These are phyloP conservation scores for Botrytis pseudocinerea DNA, from an alignment of 2,329 filamentous ascomycete genomes.

Conservation along the genomic window DNA sequence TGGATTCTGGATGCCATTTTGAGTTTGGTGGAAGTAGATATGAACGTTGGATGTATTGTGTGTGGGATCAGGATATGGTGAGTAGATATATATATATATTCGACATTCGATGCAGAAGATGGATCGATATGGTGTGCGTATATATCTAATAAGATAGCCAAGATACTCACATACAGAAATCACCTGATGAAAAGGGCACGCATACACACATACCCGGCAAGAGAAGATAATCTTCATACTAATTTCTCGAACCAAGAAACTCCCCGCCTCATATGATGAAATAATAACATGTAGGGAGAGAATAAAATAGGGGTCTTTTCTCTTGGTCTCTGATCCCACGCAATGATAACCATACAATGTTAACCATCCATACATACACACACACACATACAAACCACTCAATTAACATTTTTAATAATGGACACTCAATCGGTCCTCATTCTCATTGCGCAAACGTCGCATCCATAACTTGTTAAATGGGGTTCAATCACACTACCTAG, in stretches of 20 bases:
- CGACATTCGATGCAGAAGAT: no score
- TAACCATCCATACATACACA: no score
- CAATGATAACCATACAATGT: no score
- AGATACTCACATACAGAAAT: neutral
- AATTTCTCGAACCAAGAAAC: neutral
- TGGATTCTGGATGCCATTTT: no score
- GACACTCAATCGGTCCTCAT: neutral
- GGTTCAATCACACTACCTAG: neutral
- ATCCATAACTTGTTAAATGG: neutral
- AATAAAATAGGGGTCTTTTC: neutral
- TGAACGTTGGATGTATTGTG: neutral
- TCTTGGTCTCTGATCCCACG: no score
- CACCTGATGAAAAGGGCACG: neutral
- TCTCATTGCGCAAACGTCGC: neutral
- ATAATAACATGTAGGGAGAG: neutral
- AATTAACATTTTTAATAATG: neutral
- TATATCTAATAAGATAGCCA: neutral
- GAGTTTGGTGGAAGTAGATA: neutral
- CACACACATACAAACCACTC: neutral
- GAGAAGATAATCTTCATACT: neutral
- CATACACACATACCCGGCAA: no score
- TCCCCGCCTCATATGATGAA: neutral
- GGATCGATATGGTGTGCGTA: neutral
- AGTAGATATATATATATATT: neutral
- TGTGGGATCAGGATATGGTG: neutral